These are phyloP conservation scores for Boletellus deceptivus DNA, from an alignment of 1,284 basidiomycete species.

Conservation along the genomic window DNA sequence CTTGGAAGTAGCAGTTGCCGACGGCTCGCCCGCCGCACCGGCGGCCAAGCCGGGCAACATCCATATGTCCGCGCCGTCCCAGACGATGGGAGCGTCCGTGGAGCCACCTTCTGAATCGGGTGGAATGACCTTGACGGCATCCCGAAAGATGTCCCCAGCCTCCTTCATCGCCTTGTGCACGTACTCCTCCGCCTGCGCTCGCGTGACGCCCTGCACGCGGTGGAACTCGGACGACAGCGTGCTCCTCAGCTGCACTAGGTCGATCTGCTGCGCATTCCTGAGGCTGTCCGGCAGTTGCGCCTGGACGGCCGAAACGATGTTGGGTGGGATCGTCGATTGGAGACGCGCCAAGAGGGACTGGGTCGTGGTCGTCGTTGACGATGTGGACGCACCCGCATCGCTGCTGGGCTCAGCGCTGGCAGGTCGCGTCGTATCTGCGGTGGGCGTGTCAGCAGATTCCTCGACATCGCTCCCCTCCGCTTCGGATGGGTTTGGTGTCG, in stretches of 20 bases:
- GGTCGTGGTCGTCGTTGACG: slow-evolving; percentile 31
- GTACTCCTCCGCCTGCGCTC: slow-evolving; percentile 80
- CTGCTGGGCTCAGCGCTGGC: slow-evolving; percentile 23
- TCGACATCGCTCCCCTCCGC: slow-evolving; percentile 15
- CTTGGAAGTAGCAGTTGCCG: slow-evolving; percentile 29
- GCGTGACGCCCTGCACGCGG: slow-evolving; percentile 68
- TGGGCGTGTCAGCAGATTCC: slow-evolving; percentile 24
- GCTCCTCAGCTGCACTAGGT: slow-evolving; percentile 62
- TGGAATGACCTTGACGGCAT: slow-evolving; percentile 87
- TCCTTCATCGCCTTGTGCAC: slow-evolving; percentile 72
- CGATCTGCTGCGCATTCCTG: slow-evolving; percentile 59
- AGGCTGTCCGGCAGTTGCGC: slow-evolving; percentile 65
- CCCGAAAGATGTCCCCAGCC: slow-evolving; percentile 73
- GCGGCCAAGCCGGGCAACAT: slow-evolving; percentile 50
- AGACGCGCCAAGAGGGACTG: slow-evolving; percentile 65
- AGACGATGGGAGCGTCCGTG: slow-evolving; percentile 44
- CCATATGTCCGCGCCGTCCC: slow-evolving; percentile 87
- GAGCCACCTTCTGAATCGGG: slow-evolving; percentile 51
- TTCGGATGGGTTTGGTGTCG: slow-evolving; percentile 7
- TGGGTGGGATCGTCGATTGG: slow-evolving; percentile 68
- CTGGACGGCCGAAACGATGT: slow-evolving; percentile 68
- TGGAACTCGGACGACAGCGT: slow-evolving; percentile 71
- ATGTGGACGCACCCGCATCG: slow-evolving; percentile 18
- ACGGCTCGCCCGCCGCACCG: slow-evolving; percentile 10
- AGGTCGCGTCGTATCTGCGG: slow-evolving; percentile 23